Evolutionary conservation across 192 early-diverging fungal species (phyloP).

Genomic region (Geranomyces variabilis): DNA sequence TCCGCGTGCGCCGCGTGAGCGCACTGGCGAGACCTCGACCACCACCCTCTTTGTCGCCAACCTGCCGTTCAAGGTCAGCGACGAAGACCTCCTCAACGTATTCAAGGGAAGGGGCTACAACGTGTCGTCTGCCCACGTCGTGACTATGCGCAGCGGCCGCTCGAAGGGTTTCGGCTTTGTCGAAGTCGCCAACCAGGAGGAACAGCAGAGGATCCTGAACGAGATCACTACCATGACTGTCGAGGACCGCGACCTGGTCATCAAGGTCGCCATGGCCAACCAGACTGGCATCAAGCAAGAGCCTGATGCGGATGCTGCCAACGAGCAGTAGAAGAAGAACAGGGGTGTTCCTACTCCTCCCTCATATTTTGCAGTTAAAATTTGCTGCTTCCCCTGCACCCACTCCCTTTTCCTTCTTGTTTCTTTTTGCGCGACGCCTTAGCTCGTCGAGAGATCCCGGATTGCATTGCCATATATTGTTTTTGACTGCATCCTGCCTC

Average conservation of each 20-base stretch:
- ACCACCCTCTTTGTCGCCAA: conserved; percentile 65
- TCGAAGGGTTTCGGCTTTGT: conserved; percentile 97
- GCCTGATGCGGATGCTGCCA: too few relatives aligned
- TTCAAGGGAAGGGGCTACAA: conserved; percentile 52
- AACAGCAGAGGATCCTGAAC: conserved; percentile 75
- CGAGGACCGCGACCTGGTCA: conserved; percentile 69
- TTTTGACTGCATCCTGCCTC: too few relatives aligned
- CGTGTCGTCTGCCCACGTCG: conserved; percentile 75
- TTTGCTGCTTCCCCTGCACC: too few relatives aligned
- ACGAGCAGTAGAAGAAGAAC: too few relatives aligned
- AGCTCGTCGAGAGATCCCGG: too few relatives aligned
- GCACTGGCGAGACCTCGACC: conserved; percentile 36
- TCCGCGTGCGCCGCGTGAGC: conserved; percentile 31
- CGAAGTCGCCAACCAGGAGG: conserved; percentile 73
- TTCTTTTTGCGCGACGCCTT: too few relatives aligned
- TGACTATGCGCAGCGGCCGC: conserved; percentile 67
- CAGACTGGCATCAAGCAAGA: conserved; percentile 19
- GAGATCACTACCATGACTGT: conserved; percentile 61
- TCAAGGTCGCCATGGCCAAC: conserved; percentile 41
- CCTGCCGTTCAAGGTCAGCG: conserved; percentile 58
- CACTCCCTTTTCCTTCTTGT: too few relatives aligned
- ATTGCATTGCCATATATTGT: too few relatives aligned
- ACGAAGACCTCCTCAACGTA: conserved; percentile 44
- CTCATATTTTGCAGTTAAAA: too few relatives aligned
- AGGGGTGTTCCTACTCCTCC: too few relatives aligned